Evolutionary conservation across 495 filamentous ascomycete genomes (phyloP), one percentile per base, ranked within the genome.

Genomic region (Rhypophila decipiens): DNA sequence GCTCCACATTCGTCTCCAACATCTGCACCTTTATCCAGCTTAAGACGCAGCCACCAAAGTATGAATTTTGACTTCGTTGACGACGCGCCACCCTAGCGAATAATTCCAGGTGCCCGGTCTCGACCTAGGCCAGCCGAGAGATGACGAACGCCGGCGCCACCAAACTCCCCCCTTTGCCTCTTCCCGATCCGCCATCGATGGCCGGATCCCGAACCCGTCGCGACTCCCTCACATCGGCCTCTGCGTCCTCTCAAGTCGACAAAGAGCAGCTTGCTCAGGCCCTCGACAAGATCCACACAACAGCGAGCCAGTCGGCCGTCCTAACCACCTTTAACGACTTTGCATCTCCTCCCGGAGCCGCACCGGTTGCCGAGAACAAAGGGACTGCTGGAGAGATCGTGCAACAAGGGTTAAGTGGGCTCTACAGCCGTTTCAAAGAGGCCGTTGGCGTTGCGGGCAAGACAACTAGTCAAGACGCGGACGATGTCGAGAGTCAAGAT

Each of bases 251-350:
- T 5, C 59, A 67, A 18, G 65, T 83, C 44, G 86, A 90, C 60
- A 82, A 77, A 58, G 84, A 87, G 44, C 78, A 79, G 13, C 74
- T 89, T 17, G 76, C 85, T 17, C 77, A 87, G 45, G 74, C 84
- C 12, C 77, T 96, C 27, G 87, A 93, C 63, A 80, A 86, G 44
- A 95, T 95, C 27, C 90, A 96, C 66, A 86, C 68, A 13, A 73
- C 84, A 18, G 87, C 90, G 5, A 90, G 84, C 53, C 86, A 87
- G 51, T 85, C 86, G 11, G 84, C 84, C 24, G 74, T 78, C 27
- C 71, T 95, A 11, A 95, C 88, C 9, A 88, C 86, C 17, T 96
- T 96, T 68, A 90, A 90, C 65, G 89, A 94, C 40, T 87, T 93
- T 47, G 84, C 74, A 10, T 78, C 72, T 39, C 84, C 68, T 50